Evolutionary conservation across 179 eudicot species (phyloP), one percentile per base, ranked within the genome.

Genomic region (Carnegiea gigantea): DNA sequence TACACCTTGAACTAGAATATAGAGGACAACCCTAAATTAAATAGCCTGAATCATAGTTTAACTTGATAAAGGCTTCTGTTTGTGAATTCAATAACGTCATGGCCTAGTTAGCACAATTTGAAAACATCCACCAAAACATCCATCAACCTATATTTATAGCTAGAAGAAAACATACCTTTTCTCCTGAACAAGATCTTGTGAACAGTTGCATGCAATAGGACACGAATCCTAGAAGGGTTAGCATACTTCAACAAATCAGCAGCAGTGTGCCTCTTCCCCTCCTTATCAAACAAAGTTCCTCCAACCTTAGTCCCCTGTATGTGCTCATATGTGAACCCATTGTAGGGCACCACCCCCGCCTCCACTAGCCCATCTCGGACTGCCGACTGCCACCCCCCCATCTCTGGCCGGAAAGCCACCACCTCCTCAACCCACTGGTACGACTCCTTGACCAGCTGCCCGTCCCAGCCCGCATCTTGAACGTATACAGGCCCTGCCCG

Each of bases 351-450:
- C 33, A 93, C 86, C 3, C 97, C 97, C 1, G 86, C 91, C 53
- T 95, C 95, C 4, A 93, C 67, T 67, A 95, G 71, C 54, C 97
- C 99, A 5, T 84, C 89, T 43, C 87, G 90, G 67, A 95, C 91
- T 33, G 94, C 97, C 46, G 97, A 78, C 72, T 93, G 99, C 93
- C 95, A 94, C 81, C 80, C 78, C 84, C 75, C 43, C 90, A 94
- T 77, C 11, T 84, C 85, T 0, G 98, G 98, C 88, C 75, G 18
- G 46, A 89, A 93, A 23, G 88, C 98, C 79, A 94, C 88, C 79
- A 89, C 90, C 7, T 85, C 83, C 83, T 94, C 98, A 9, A 92
- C 97, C 98, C 98, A 94, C 51, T 80, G 67, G 73, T 91, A 94
- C 11, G 98, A 94, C 72, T 89, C 87, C 1, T 93, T 85, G 18